Evolutionary conservation across 108 stramenopile genomes (phyloP), one percentile per base, ranked within the genome.

Genomic region (Phaeodactylum tricornutum): DNA sequence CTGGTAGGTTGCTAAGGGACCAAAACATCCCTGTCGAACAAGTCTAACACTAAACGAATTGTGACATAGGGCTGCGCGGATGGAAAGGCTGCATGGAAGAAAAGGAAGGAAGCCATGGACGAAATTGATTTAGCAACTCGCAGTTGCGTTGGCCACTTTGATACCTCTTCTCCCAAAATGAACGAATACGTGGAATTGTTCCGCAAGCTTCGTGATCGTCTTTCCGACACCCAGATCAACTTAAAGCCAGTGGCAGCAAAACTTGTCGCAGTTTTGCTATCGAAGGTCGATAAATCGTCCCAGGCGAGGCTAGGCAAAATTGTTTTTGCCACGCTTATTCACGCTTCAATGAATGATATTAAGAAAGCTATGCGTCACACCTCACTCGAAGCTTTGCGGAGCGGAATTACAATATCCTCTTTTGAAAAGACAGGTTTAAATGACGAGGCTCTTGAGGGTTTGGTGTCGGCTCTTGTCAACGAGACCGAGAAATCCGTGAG

Each of bases 141-240:
- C 28, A 74, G 57, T 36, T 77, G 79, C 41, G 50, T 50, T 41
- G 79, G 74, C 40, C 56, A 84, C 6, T 50, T 75, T 20, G 45
- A 59, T 12, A 53, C 72, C 14, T 22, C 50, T 28, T 9, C 30
- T 16, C 24, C 35, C 4, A 54, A 55, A 30, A 43, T 80, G 63
- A 74, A 70, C 41, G 53, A 59, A 27, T 31, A 89, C 11, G 57
- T 69, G 4, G 75, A 79, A 3, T 49, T 84, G n/a, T 30, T 64
- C 3, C 25, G 72, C 33, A 75, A 62, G 17, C 46, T 93, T 22
- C 45, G 62, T 31, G 72, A 74, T 8, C 76, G 92, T 12, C 62
- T 93, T 22, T 64, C 64, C 42, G 92, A 93, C 61, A 79, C 87
- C 16, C 92, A 93, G 52, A 84, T 81, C 48, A 93, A 93, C 63